Percentiles rank a stretch among this genome's conserved stretches.
These are phyloP conservation scores for Furcasterigmium furcatum DNA, from an alignment of 2,329 filamentous ascomycete species.

Conservation along the genomic window DNA sequence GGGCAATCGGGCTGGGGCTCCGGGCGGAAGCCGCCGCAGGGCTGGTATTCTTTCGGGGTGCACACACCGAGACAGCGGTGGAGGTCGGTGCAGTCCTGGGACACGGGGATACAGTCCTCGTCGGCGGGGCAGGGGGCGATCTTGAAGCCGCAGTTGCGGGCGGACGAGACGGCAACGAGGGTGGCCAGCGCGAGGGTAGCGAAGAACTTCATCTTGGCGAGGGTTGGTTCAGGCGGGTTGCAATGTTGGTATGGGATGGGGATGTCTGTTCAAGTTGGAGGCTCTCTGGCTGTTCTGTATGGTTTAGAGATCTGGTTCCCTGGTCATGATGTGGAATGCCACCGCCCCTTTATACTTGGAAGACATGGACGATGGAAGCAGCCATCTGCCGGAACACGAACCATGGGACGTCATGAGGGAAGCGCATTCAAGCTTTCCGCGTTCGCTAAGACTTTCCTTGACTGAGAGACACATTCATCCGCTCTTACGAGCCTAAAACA, in stretches of 20 bases:
- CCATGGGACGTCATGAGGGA: too few species aligned
- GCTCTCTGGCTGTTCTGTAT: not conserved
- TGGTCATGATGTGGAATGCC: too few species aligned
- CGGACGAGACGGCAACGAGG: slow-evolving; percentile 8
- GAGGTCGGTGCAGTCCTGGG: slow-evolving; percentile 17
- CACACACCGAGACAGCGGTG: slow-evolving; percentile 24
- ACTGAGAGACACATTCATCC: too few species aligned
- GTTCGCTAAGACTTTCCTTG: too few species aligned
- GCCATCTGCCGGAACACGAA: too few species aligned
- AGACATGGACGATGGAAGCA: too few species aligned
- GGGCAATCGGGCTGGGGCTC: slow-evolving; percentile 19
- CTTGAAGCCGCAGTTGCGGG: slow-evolving; percentile 20
- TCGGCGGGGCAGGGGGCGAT: slow-evolving; percentile 21
- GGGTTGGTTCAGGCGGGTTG: not conserved
- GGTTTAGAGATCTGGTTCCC: not conserved
- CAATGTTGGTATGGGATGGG: not conserved
- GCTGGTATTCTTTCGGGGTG: slow-evolving; percentile 16
- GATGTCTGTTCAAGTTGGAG: not conserved
- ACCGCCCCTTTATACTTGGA: too few species aligned
- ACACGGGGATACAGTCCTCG: slow-evolving; percentile 19
- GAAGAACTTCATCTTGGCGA: slow-evolving; percentile 8
- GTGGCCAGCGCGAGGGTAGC: slow-evolving; percentile 13
- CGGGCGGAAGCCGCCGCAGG: slow-evolving; percentile 25
- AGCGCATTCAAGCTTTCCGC: too few species aligned
- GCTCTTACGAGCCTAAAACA: too few species aligned